Evolutionary conservation across 805 yeast genomes (phyloP).

Genomic region (Candida maris): DNA sequence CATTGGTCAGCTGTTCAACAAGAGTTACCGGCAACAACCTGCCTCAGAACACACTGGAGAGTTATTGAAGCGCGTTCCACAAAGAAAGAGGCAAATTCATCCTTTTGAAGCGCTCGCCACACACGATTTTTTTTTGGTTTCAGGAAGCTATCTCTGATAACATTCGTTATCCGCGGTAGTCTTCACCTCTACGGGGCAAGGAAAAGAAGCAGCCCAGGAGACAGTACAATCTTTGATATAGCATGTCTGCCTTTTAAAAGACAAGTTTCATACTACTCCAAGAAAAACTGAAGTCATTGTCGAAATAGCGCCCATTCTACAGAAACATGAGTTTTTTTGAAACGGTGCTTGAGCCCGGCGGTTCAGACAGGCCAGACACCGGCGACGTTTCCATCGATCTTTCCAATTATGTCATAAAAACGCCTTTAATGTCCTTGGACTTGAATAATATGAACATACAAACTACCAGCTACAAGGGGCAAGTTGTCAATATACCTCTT

Average conservation of each 20-base stretch:
- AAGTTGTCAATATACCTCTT: constrained; percentile 11
- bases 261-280: background rate
- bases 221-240: no score
- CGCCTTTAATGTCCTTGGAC: constrained; percentile 17
- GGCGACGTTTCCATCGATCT: constrained; percentile 18
- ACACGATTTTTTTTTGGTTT: no score
- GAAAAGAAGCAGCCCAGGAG: no score
- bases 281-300: background rate
- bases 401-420: constrained; percentile 12
- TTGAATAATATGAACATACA: constrained; percentile 16
- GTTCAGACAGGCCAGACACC: constrained; percentile 15
- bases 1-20: no score
- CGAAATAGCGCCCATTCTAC: background rate
- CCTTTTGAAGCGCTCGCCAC: no score
- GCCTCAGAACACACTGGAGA: no score
- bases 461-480: constrained; percentile 11
- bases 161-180: no score
- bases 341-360: constrained; percentile 15
- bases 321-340: constrained; percentile 16
- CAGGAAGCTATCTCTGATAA: no score
- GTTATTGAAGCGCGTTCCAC: no score
- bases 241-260: background rate
- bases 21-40: no score
- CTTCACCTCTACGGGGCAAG: no score
- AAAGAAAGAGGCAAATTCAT: no score